Percentiles rank a stretch among this genome's conserved stretches.
phyloP scores from a whole-genome alignment of 2,329 filamentous ascomycete genomes.

The Fusarium mundagurra region DNA sequence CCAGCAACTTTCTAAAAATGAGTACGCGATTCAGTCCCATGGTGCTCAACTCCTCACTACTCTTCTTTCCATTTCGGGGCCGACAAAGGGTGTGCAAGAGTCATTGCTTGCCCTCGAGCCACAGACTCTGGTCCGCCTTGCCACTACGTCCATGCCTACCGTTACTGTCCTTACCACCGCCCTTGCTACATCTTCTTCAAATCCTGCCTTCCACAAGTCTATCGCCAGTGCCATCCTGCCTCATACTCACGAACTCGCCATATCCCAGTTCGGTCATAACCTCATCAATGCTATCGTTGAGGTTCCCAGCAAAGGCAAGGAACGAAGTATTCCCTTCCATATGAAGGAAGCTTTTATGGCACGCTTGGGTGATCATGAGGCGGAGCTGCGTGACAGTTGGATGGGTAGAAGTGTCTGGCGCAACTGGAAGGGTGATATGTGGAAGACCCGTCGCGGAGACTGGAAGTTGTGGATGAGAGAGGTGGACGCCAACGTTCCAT shows the following conservation, averaged over 20 bases:
- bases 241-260: slow-evolving; percentile 57
- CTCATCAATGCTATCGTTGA: slow-evolving; percentile 60
- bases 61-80: slow-evolving; percentile 79
- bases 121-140: slow-evolving; percentile 70
- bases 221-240: slow-evolving; percentile 60
- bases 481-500: slow-evolving; percentile 43
- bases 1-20: slow-evolving; percentile 64
- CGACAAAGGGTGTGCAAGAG: slow-evolving; percentile 77
- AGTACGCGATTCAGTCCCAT: slow-evolving; percentile 67
- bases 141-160: slow-evolving; percentile 63
- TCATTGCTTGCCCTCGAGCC: slow-evolving; percentile 70
- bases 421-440: slow-evolving; percentile 67
- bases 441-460: slow-evolving; percentile 62
- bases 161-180: slow-evolving; percentile 62
- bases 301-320: slow-evolving; percentile 60
- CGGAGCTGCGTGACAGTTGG: slow-evolving; percentile 62
- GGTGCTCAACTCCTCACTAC: slow-evolving; percentile 83
- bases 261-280: slow-evolving; percentile 61
- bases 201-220: slow-evolving; percentile 65
- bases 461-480: slow-evolving; percentile 69
- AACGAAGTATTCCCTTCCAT: slow-evolving; percentile 64
- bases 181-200: slow-evolving; percentile 57
- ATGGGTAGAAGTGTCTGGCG: slow-evolving; percentile 67
- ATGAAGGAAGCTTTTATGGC: slow-evolving; percentile 66
- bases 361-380: slow-evolving; percentile 59